Conservation (phyloP, 495 filamentous ascomycete species). For the Lasiosphaeris hirsuta region DNA sequence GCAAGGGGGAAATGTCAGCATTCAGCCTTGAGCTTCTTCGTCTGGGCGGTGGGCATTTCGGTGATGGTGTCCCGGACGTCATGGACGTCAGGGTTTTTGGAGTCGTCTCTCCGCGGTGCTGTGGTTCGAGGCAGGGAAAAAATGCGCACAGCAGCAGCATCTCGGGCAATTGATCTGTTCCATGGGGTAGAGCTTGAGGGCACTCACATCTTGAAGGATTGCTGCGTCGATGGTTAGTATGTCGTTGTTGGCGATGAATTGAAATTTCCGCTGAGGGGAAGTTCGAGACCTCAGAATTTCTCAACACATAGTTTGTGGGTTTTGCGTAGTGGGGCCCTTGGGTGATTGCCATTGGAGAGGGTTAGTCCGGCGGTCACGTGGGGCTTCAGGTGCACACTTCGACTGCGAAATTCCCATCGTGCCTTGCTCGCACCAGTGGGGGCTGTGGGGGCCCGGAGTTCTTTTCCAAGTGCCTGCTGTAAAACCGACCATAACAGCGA, state of each 20-base stretch:
- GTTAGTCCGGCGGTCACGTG: slow-evolving; percentile 25
- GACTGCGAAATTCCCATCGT: too few species aligned
- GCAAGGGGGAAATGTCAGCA: slow-evolving; percentile 34
- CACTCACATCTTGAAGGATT: slow-evolving; percentile 56
- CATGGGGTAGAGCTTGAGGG: slow-evolving; percentile 12
- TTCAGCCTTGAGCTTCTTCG: slow-evolving; percentile 8
- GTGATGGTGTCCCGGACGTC: slow-evolving; percentile 1
- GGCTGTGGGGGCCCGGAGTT: too few species aligned
- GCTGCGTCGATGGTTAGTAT: slow-evolving; percentile 43
- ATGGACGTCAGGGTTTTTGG: slow-evolving; percentile 10
- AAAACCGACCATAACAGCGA: too few species aligned
- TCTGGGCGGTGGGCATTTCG: slow-evolving; percentile 2
- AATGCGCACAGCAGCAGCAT: neutral
- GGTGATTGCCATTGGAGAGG: slow-evolving; percentile 32
- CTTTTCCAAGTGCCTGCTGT: too few species aligned
- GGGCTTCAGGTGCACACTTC: too few species aligned
- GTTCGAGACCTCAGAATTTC: slow-evolving; percentile 36
- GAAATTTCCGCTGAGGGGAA: slow-evolving; percentile 40
- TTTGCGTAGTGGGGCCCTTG: slow-evolving; percentile 26
- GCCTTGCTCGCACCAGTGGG: too few species aligned
- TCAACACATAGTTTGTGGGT: slow-evolving; percentile 39
- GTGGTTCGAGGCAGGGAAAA: slow-evolving; percentile 9
- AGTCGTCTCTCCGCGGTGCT: neutral
- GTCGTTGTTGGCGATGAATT: slow-evolving; percentile 41
- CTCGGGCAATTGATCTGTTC: slow-evolving; percentile 6